phyloP scores from a whole-genome alignment of 306 rosid genomes.

The Rosa lucieae region DNA sequence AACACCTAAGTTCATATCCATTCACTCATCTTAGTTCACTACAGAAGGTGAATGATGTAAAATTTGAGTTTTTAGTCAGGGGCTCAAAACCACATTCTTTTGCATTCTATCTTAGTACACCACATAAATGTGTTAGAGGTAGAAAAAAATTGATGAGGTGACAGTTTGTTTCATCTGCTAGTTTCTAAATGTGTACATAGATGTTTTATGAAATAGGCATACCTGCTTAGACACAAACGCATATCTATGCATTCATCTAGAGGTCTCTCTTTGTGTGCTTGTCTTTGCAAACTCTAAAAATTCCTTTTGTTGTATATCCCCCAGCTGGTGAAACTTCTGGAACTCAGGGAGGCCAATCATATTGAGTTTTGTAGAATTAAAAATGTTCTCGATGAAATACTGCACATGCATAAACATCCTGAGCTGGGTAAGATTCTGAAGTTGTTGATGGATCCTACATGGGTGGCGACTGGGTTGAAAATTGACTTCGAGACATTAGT shows the following conservation, averaged over 20 bases:
- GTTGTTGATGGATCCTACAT: slow-evolving; percentile 81
- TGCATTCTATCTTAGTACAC: neutral
- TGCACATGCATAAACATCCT: slow-evolving; percentile 59
- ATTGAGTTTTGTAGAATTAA: slow-evolving; percentile 90
- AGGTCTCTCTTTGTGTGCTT: neutral
- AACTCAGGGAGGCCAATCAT: slow-evolving; percentile 90
- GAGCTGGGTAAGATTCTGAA: slow-evolving; percentile 72
- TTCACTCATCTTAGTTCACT: neutral
- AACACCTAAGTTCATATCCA: neutral
- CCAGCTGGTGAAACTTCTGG: slow-evolving; percentile 98
- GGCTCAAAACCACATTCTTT: neutral
- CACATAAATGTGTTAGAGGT: neutral
- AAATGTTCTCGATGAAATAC: slow-evolving; percentile 79
- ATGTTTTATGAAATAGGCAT: neutral
- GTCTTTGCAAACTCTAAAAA: neutral
- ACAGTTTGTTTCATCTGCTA: neutral
- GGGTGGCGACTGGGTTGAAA: slow-evolving; percentile 89
- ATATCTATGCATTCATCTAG: neutral
- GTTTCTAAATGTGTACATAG: neutral
- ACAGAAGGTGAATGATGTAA: neutral
- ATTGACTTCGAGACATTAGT: slow-evolving; percentile 74
- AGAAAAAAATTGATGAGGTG: neutral
- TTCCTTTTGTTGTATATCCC: slow-evolving; percentile 27
- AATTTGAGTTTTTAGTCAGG: neutral
- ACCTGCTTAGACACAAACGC: neutral